Evolutionary conservation across 495 filamentous ascomycete species (phyloP), one percentile per base, ranked within the genome.

Genomic region (Parmelia sp.): DNA sequence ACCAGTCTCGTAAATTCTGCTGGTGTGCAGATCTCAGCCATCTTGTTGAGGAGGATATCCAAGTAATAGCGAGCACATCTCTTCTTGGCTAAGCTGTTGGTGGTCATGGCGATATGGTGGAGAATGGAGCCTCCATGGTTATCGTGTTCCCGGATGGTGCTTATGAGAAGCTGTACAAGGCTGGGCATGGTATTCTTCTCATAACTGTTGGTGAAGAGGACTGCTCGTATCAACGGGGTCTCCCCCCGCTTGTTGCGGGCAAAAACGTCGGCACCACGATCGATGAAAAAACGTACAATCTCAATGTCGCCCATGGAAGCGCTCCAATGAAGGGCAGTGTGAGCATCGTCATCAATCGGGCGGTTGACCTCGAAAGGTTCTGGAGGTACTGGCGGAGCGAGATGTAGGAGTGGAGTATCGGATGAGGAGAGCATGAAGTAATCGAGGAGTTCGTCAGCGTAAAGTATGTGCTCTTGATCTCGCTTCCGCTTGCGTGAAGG

Each of bases 241-340:
- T 97, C 94, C 61, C 92, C 92, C 57, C 90, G 87, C 25, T 84
- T 77, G 51, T 92, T 93, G 57, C 85, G 78, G 10, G 83, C 80
- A 37, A 83, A 83, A 19, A 87, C 74, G 61, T 84, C 83, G 14
- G 92, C 92, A 40, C 86, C 85, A 60, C 90, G 89, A 17, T 83
- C 81, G 64, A 93, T 86, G 6, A 98, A 78, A 69, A 93, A 85
- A 72, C 86, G 89, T 62, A 97, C 90, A 37, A 97, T 89, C 35
- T 91, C 88, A 23, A 97, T 77, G 70, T 98, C 94, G 47, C 93
- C 94, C 94, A 98, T 97, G n/a, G 94, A 89, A 64, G 90, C 89
- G 23, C 91, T 94, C 94, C 94, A 98, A 72, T 98, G 94, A 63
- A 98, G 80, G 4, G 92, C 91, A 4, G 90, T 93, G 69, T 97